Base-by-base conservation (phyloP, 2,329 filamentous ascomycete genomes). In the Xylariaceae sp. region DNA sequence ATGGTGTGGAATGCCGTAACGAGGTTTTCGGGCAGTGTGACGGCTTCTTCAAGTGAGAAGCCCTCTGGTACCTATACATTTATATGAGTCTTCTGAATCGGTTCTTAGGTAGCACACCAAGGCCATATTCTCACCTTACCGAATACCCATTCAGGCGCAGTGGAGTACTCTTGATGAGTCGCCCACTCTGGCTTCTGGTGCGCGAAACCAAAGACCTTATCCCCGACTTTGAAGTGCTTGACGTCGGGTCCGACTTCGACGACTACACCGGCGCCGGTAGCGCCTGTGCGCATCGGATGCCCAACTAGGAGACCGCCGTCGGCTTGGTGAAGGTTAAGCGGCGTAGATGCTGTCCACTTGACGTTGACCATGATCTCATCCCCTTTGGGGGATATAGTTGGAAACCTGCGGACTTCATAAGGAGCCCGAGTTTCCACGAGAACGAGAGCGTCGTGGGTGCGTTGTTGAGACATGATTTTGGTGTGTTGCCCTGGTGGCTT, bases 251-350 rank as follows among this genome's bases (percentile, higher is more conserved):
- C 84, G 4, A 82, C 69, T 43, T 80, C 76, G 2, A 82, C 77
- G 11, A 87, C 79, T 1, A 75, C 76, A 2, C 86, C 85, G 4
- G 78, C 82, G 3, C 76, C 72, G 19, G 79, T 76, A 52, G 79
- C 78, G 29, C 84, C 84, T 8, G 83, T 73, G 5, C 82, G 71
- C 59, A 78, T 74, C 0, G 84, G 84, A 21, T 70, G 71, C 24
- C 74, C 65, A 9, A 86, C 76, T 11, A 86, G 67, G 0, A 88
- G 73, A 0, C 82, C 83, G 31, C 85, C 84, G 63, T 87, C 84
- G 40, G 83, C 82, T 56, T 84, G 80, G 70, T 88, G 86, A 5
- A 88, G 73, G 63, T 88, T 84, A 0, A 88, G 73, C 0, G 86
- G 86, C 1, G 82, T 84, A 1, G 84, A 86, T 2, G 83, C 79